A percentile compares a stretch with the other conserved stretches of the same genome.
These are phyloP conservation scores for Globisporangium cylindrosporum DNA, from an alignment of 352 stramenopile genomes.

Conservation along the genomic window DNA sequence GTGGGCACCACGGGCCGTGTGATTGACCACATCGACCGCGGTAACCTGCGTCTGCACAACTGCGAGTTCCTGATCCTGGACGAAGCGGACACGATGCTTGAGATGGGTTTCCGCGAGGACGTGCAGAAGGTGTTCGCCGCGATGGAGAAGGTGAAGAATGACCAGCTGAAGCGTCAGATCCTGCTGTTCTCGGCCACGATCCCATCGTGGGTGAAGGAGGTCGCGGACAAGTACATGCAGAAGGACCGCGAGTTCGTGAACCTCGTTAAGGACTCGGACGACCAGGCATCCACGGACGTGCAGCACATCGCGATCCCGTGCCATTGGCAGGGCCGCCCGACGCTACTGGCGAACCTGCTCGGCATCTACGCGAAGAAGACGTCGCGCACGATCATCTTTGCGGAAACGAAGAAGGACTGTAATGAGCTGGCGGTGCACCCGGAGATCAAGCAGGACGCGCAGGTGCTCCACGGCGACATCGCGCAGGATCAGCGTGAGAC, in stretches of 20 bases:
- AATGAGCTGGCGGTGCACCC: constrained; percentile 91
- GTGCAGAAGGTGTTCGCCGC: constrained; percentile 92
- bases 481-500: constrained; percentile 95
- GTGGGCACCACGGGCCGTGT: constrained; percentile 92
- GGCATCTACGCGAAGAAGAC: constrained; percentile 87
- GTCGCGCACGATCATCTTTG: constrained; percentile 93
- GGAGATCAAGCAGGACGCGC: constrained; percentile 83
- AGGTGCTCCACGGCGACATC: constrained; percentile 97
- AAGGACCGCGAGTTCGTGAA: constrained; percentile 89
- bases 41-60: constrained; percentile 85
- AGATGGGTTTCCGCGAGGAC: constrained; percentile 96
- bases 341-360: constrained; percentile 69
- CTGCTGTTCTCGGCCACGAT: constrained; percentile 95
- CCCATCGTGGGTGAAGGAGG: constrained; percentile 90
- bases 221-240: constrained; percentile 90
- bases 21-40: constrained; percentile 92
- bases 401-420: constrained; percentile 93
- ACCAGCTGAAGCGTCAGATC: constrained; percentile 66
- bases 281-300: constrained; percentile 89
- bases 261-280: constrained; percentile 88
- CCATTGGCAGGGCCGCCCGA: constrained; percentile 87
- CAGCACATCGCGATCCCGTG: constrained; percentile 92
- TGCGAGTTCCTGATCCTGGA: constrained; percentile 93
- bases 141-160: constrained; percentile 71
- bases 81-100: constrained; percentile 94